Evolutionary conservation across 345 rosid genomes (phyloP).

Genomic region (Gossypium anomalum): DNA sequence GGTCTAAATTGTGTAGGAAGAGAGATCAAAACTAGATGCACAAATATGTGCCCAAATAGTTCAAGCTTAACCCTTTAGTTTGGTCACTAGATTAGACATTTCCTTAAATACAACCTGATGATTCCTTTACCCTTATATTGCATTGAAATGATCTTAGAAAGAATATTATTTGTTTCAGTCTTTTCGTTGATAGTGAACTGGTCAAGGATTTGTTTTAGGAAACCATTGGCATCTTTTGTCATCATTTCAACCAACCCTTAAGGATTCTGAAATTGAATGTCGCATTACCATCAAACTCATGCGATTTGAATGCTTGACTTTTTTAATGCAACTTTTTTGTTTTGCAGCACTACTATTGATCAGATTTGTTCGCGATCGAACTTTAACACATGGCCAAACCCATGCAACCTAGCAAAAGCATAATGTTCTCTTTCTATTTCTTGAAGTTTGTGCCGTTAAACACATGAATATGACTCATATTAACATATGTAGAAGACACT

Average conservation of each 20-base stretch:
- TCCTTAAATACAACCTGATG: not conserved
- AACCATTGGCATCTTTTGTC: not conserved
- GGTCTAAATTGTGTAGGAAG: not conserved
- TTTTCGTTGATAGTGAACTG: not conserved
- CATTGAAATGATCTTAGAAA: not conserved
- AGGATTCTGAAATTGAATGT: not conserved
- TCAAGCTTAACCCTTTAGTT: not conserved
- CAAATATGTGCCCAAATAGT: not conserved
- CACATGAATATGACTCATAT: no score
- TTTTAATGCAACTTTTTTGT: no score
- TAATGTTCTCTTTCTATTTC: no score
- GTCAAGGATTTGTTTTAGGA: not conserved
- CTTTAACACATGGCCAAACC: no score
- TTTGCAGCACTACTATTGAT: no score
- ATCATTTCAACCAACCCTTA: not conserved
- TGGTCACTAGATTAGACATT: not conserved
- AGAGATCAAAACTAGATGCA: not conserved
- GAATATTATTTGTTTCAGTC: constrained; percentile 3
- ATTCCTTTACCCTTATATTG: not conserved
- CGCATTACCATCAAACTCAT: not conserved
- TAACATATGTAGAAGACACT: no score
- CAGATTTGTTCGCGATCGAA: no score
- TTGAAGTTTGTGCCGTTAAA: no score
- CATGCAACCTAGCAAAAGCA: no score
- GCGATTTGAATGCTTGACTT: not conserved